phyloP scores from a whole-genome alignment of 2,329 filamentous ascomycete genomes.

The Colletotrichum agaves region DNA sequence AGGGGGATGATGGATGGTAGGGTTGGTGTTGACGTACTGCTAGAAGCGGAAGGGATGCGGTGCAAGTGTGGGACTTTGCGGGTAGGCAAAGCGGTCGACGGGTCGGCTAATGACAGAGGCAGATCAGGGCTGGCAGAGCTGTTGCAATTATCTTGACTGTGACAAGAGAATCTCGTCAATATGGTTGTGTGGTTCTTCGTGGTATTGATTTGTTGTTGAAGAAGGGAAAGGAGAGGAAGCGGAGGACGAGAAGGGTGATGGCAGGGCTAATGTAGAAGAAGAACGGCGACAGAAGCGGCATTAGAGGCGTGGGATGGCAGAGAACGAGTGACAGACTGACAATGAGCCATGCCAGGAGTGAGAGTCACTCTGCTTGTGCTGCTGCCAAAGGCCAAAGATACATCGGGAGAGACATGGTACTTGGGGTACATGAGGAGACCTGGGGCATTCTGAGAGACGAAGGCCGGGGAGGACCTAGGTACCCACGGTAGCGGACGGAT shows the following conservation, averaged over 20 bases:
- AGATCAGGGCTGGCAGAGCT: constrained; percentile 57
- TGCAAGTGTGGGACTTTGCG: constrained; percentile 41
- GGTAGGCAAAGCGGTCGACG: constrained; percentile 30
- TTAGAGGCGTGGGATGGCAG: constrained; percentile 30
- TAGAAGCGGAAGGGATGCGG: constrained; percentile 41
- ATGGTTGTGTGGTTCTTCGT: constrained; percentile 55
- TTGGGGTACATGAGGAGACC: constrained; percentile 27
- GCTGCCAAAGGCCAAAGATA: neutral
- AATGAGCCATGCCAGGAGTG: constrained; percentile 16
- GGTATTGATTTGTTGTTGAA: constrained; percentile 62
- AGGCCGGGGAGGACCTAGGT: constrained; percentile 26
- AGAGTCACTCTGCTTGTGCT: neutral
- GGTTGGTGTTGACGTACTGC: constrained; percentile 39
- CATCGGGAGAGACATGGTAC: constrained; percentile 12
- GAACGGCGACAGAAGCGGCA: constrained; percentile 41
- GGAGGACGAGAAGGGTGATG: constrained; percentile 43
- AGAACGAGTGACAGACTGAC: constrained; percentile 28
- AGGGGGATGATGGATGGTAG: constrained; percentile 19
- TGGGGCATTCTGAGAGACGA: constrained; percentile 19
- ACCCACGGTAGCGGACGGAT: constrained; percentile 34
- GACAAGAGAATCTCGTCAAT: constrained; percentile 67
- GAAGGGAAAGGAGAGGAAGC: constrained; percentile 49
- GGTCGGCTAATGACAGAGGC: constrained; percentile 40
- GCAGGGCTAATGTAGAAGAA: constrained; percentile 41
- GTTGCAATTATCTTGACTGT: constrained; percentile 69